Conservation (phyloP, 2,329 filamentous ascomycete species). For the Cryoendolithus antarcticus region DNA sequence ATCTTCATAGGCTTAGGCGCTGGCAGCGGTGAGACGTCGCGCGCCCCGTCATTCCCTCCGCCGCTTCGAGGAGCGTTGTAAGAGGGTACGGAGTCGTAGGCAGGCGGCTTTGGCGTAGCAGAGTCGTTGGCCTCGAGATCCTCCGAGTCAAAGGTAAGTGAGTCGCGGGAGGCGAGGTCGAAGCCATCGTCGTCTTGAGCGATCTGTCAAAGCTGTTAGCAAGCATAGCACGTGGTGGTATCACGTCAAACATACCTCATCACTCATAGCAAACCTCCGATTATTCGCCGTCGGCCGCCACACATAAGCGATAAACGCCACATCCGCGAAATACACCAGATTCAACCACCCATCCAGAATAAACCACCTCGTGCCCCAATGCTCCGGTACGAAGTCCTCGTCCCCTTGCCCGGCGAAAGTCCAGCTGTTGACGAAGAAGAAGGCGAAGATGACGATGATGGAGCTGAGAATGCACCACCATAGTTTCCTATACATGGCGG, state of each 20-base stretch:
- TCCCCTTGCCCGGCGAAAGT: conserved; percentile 77
- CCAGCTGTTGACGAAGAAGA: conserved; percentile 98
- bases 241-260: conserved; percentile 50
- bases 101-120: conserved; percentile 20
- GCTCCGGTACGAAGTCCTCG: conserved; percentile 83
- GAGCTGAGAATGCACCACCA: conserved; percentile 95
- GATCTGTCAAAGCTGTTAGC: conserved; percentile 38
- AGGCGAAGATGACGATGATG: conserved; percentile 90
- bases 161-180: conserved; percentile 81
- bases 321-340: conserved; percentile 86
- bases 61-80: conserved; percentile 7
- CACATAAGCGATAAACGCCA: conserved; percentile 84
- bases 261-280: conserved; percentile 93
- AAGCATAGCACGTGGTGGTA: background rate
- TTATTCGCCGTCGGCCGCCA: conserved; percentile 97
- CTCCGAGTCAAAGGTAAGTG: conserved; percentile 47
- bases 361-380: conserved; percentile 98
- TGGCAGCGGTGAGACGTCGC: conserved; percentile 38
- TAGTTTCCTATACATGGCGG: conserved; percentile 91
- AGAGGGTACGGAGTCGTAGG: conserved; percentile 26
- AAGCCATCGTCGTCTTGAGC: conserved; percentile 98
- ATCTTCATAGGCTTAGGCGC: conserved; percentile 40
- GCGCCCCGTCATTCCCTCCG: conserved; percentile 12
- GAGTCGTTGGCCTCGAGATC: conserved; percentile 23
- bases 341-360: conserved; percentile 96